Conservation (phyloP, 225 moss, liverwort and hornwort genomes). For the Pseudisothecium myosuroides region DNA sequence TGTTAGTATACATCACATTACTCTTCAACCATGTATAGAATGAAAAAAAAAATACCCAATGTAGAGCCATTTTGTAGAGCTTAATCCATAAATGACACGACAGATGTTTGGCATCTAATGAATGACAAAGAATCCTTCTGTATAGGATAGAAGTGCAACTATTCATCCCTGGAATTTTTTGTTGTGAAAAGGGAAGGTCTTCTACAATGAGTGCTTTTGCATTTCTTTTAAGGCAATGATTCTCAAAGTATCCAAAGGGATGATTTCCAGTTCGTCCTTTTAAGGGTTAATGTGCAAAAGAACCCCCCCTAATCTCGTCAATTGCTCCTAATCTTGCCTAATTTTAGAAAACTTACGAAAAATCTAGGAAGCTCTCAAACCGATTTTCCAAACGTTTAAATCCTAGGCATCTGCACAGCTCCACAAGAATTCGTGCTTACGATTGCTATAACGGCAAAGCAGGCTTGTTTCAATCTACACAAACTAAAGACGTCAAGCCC, state of each 20-base stretch:
- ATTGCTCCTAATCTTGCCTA: not conserved
- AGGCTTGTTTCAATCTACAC: not conserved
- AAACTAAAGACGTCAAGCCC: not conserved
- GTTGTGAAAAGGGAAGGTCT: too few species aligned
- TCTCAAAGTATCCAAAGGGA: too few species aligned
- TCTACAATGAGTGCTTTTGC: too few species aligned
- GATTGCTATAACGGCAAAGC: not conserved
- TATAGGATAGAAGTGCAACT: too few species aligned
- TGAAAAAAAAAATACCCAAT: too few species aligned
- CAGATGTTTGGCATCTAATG: too few species aligned
- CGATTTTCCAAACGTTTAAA: not conserved
- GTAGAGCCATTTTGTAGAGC: not conserved
- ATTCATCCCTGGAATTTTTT: too few species aligned
- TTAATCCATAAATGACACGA: too few species aligned
- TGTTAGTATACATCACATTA: not conserved
- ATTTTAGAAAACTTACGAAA: not conserved
- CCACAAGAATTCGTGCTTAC: not conserved
- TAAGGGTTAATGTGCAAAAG: not conserved
- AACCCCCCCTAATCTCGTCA: not conserved
- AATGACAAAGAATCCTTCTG: too few species aligned
- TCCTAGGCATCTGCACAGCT: not conserved
- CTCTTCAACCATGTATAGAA: not conserved
- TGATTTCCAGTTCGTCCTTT: too few species aligned
- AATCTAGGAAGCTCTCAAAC: too few species aligned
- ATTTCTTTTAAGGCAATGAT: too few species aligned